Percentiles rank a stretch among this genome's conserved stretches.
phyloP scores from a whole-genome alignment of 176 grass and related monocot genomes.

The Tillandsia fasciculata region DNA sequence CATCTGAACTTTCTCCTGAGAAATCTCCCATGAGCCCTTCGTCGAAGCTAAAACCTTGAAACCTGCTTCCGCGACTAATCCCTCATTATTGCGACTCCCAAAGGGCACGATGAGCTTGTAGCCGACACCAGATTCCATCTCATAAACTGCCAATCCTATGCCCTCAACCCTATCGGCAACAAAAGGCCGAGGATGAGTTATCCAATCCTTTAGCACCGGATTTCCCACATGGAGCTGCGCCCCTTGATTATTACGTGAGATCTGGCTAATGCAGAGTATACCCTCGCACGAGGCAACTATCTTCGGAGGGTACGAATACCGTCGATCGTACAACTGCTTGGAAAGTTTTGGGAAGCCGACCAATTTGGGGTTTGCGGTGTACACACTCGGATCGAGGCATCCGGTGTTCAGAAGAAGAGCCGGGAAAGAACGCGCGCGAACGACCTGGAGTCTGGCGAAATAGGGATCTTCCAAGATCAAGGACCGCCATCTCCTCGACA shows the following conservation, averaged over 20 bases:
- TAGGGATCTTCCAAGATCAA: background rate
- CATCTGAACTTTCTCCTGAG: background rate
- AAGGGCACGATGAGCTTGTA: background rate
- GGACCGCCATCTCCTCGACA: background rate
- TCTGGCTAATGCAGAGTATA: background rate
- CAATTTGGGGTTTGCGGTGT: background rate
- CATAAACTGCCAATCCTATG: background rate
- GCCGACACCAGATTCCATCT: background rate
- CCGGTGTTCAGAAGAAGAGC: background rate
- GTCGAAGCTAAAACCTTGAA: background rate
- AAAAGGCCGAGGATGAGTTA: background rate
- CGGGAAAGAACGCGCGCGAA: background rate
- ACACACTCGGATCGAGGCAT: background rate
- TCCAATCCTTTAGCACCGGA: background rate
- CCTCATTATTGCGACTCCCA: background rate
- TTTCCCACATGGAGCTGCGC: background rate
- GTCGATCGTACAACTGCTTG: background rate
- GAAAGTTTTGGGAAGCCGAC: background rate
- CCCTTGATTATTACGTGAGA: no score
- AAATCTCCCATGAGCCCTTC: background rate
- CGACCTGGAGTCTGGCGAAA: background rate
- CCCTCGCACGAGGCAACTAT: background rate
- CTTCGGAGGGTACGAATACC: background rate
- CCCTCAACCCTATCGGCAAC: background rate
- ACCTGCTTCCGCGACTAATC: background rate